A percentile compares a stretch with the other conserved stretches of the same genome.
These are phyloP conservation scores for Backusella morwellensis DNA, from an alignment of 192 early-diverging fungal species.

Conservation along the genomic window DNA sequence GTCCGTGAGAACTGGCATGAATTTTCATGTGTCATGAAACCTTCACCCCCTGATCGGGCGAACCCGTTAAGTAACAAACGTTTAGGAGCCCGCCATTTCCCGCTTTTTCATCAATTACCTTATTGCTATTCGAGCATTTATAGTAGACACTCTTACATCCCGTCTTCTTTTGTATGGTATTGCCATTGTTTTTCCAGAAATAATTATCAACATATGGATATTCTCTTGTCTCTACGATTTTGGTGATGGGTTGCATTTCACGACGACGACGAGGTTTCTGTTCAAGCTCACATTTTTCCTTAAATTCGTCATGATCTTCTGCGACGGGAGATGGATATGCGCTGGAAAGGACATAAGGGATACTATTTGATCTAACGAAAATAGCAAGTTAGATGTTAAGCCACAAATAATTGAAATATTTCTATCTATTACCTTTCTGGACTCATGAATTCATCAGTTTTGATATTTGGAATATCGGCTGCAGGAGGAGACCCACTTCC, in stretches of 20 bases:
- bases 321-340: conserved; percentile 21
- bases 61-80: conserved; percentile 8
- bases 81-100: conserved; percentile 19
- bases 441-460: not conserved
- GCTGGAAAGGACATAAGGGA: conserved; percentile 1
- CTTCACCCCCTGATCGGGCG: conserved; percentile 2
- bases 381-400: not conserved
- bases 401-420: not conserved
- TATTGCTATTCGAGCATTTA: conserved; percentile 58
- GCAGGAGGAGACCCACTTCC: conserved; percentile 9
- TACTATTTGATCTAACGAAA: not conserved
- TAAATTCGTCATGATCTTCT: conserved; percentile 13
- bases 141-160: conserved; percentile 60
- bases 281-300: not conserved
- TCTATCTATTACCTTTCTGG: not conserved
- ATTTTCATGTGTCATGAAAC: conserved; percentile 21
- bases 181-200: conserved; percentile 62
- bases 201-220: conserved; percentile 47
- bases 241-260: conserved; percentile 60
- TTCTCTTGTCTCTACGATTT: conserved; percentile 55
- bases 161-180: conserved; percentile 56
- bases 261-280: conserved; percentile 48
- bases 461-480: not conserved
- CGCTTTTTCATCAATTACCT: conserved; percentile 29
- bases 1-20: conserved; percentile 19